Percentiles rank a stretch among this genome's conserved stretches.
Evolutionary conservation across 108 stramenopile species (phyloP).

Genomic region (Nitzschia sp.): DNA sequence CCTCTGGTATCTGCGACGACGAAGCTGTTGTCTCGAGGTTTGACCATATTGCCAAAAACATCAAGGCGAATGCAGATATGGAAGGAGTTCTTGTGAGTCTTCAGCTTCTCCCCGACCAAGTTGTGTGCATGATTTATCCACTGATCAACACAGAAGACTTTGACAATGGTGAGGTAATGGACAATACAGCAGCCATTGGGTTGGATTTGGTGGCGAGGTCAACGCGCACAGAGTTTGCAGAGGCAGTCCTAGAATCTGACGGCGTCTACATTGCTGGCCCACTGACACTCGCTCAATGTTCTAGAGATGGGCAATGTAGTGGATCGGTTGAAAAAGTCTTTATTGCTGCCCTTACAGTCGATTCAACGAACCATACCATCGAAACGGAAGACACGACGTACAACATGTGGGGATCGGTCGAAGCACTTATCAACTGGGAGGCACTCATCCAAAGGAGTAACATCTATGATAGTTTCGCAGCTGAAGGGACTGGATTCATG

Average conservation of each 20-base stretch:
- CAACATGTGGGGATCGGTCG: conserved; percentile 56
- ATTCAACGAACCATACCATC: conserved; percentile 38
- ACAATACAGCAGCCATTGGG: conserved; percentile 30
- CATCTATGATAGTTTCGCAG: conserved; percentile 42
- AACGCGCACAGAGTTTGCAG: conserved; percentile 12
- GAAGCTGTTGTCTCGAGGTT: conserved; percentile 23
- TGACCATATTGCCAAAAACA: conserved; percentile 33
- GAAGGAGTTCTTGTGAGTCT: conserved; percentile 39
- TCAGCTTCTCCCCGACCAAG: conserved; percentile 38
- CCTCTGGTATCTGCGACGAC: conserved; percentile 35
- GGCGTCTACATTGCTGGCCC: conserved; percentile 60
- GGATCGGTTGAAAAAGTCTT: conserved; percentile 33
- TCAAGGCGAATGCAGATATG: conserved; percentile 39
- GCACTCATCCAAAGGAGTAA: conserved; percentile 32
- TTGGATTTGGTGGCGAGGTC: conserved; percentile 36
- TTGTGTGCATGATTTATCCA: conserved; percentile 37
- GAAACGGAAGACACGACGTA: conserved; percentile 38
- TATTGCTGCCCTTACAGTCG: conserved; percentile 48
- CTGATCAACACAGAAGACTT: conserved; percentile 49
- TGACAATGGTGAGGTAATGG: conserved; percentile 14
- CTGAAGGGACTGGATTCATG: conserved; percentile 40
- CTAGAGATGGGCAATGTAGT: conserved; percentile 17
- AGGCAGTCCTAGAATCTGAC: conserved; percentile 35
- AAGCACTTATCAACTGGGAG: conserved; percentile 38
- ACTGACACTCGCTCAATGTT: conserved; percentile 36